A percentile compares a stretch with the other conserved stretches of the same genome.
phyloP scores from a whole-genome alignment of 2,329 filamentous ascomycete species.

The Arthrobotrys musiformis region DNA sequence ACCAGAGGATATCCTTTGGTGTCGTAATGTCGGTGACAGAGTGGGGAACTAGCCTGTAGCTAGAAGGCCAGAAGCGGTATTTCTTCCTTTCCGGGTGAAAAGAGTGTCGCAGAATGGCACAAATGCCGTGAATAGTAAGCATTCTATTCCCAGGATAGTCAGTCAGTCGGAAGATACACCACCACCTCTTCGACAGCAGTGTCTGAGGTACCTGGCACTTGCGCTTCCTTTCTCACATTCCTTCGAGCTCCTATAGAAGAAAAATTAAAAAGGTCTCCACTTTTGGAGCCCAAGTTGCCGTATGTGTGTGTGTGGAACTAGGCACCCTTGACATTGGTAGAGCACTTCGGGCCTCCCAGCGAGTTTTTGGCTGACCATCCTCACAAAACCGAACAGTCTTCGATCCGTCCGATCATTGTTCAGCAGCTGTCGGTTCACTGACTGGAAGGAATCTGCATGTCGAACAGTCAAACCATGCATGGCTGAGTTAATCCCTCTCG shows the following conservation, averaged over 20 bases:
- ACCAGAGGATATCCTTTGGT: not conserved
- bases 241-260: slow-evolving; percentile 42
- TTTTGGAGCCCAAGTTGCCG: slow-evolving; percentile 23
- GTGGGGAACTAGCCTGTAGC: not conserved
- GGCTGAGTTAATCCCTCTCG: slow-evolving; percentile 31
- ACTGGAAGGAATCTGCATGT: slow-evolving; percentile 21
- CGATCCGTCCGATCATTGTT: slow-evolving; percentile 25
- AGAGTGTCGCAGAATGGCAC: slow-evolving; percentile 12
- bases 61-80: slow-evolving; percentile 6
- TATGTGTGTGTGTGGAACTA: slow-evolving; percentile 12
- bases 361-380: slow-evolving; percentile 35
- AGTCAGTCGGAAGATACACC: slow-evolving; percentile 21
- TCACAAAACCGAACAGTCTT: slow-evolving; percentile 17
- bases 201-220: not conserved
- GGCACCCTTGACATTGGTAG: slow-evolving; percentile 35
- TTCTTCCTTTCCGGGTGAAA: slow-evolving; percentile 47
- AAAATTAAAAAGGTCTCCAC: slow-evolving; percentile 27
- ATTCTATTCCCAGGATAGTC: slow-evolving; percentile 45
- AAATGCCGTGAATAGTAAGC: slow-evolving; percentile 51
- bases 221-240: slow-evolving; percentile 8
- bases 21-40: slow-evolving; percentile 5
- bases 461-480: slow-evolving; percentile 49
- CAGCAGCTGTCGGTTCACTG: slow-evolving; percentile 12
- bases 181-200: too few species aligned
- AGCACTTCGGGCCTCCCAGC: slow-evolving; percentile 29